phyloP scores from a whole-genome alignment of 164 flowering plant genomes.

The Aristolochia californica region DNA sequence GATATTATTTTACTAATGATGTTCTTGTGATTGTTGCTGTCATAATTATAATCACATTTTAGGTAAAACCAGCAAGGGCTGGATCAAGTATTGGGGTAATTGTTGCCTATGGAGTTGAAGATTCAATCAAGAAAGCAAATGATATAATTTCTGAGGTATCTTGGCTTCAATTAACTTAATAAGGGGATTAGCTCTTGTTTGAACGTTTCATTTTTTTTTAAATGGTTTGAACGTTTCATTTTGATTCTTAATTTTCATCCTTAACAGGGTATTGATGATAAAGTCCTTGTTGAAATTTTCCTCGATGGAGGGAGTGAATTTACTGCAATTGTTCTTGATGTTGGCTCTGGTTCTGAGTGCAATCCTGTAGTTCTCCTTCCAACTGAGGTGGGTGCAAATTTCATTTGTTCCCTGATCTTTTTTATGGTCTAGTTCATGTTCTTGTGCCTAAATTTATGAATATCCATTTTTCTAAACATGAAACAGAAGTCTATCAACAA shows the following conservation, averaged over 20 bases:
- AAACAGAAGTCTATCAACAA: no score
- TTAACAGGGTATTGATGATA: slow-evolving; percentile 71
- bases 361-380: slow-evolving; percentile 75
- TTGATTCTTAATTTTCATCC: background rate
- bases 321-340: slow-evolving; percentile 87
- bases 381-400: slow-evolving; percentile 41
- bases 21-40: background rate
- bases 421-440: background rate
- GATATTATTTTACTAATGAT: background rate
- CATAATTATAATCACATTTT: background rate
- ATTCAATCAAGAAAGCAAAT: slow-evolving; percentile 54
- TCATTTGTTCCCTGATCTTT: background rate
- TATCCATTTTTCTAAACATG: no score
- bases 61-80: slow-evolving; percentile 88
- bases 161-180: background rate
- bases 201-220: no score
- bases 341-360: slow-evolving; percentile 53
- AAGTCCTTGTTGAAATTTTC: slow-evolving; percentile 66
- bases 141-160: slow-evolving; percentile 56
- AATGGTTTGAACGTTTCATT: no score
- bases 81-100: slow-evolving; percentile 89
- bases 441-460: no score
- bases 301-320: slow-evolving; percentile 84
- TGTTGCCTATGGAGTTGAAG: slow-evolving; percentile 78
- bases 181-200: background rate